Evolutionary conservation across 345 rosid species (phyloP).

Genomic region (Leavenworthia alabamica): DNA sequence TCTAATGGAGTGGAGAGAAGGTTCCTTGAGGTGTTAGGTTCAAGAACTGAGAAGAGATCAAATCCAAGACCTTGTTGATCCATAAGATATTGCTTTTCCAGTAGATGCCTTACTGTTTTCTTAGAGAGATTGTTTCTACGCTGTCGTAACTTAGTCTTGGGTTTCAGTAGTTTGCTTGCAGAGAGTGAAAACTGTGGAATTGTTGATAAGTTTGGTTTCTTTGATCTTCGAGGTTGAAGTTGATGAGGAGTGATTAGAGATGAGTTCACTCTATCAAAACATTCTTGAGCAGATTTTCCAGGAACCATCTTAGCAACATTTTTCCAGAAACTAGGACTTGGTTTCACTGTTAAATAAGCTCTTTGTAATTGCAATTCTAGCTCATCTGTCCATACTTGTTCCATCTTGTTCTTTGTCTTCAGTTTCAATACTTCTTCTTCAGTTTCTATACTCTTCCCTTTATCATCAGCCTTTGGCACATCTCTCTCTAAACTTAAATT

Average conservation of each 20-base stretch:
- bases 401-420: slow-evolving; percentile 24
- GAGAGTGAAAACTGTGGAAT: slow-evolving; percentile 49
- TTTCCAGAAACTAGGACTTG: slow-evolving; percentile 77
- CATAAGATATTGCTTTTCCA: slow-evolving; percentile 46
- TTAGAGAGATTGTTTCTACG: slow-evolving; percentile 36
- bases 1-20: slow-evolving; percentile 46
- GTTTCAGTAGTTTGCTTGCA: slow-evolving; percentile 59
- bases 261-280: slow-evolving; percentile 68
- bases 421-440: slow-evolving; percentile 15
- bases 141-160: slow-evolving; percentile 35
- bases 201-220: slow-evolving; percentile 34
- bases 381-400: slow-evolving; percentile 59
- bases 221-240: slow-evolving; percentile 46
- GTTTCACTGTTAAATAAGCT: slow-evolving; percentile 66
- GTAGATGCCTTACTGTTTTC: slow-evolving; percentile 51
- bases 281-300: slow-evolving; percentile 77
- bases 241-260: slow-evolving; percentile 56
- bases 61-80: slow-evolving; percentile 44
- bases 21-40: slow-evolving; percentile 32
- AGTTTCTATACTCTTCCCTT: slow-evolving; percentile 8
- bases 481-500: no score
- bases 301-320: slow-evolving; percentile 77
- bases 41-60: slow-evolving; percentile 71
- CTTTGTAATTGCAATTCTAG: slow-evolving; percentile 64
- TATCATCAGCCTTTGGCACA: slow-evolving; percentile 7